phyloP scores from a whole-genome alignment of 148 eudicot species.

The Persicaria tinctoria region DNA sequence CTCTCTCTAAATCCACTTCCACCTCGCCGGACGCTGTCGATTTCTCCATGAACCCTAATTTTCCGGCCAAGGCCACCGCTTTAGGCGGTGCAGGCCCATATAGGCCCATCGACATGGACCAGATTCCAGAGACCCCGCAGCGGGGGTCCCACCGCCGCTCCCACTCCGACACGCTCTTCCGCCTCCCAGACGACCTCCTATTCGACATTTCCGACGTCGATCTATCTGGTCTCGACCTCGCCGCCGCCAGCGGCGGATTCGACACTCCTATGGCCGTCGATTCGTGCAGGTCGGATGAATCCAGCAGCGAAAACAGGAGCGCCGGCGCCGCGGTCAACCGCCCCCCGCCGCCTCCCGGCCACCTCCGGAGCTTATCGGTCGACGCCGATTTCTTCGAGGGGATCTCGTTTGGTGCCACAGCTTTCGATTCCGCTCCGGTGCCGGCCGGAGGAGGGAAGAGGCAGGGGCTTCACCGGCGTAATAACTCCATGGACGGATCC shows the following conservation, averaged over 20 bases:
- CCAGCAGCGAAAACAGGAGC: slow-evolving; percentile 29
- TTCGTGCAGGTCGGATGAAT: slow-evolving; percentile 37
- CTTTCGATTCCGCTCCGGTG: slow-evolving; percentile 15
- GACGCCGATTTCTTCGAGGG: slow-evolving; percentile 86
- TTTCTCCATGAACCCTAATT: background rate
- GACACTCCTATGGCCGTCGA: slow-evolving; percentile 25
- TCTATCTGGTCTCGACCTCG: slow-evolving; percentile 33
- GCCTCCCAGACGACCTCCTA: slow-evolving; percentile 46
- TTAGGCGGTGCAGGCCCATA: background rate
- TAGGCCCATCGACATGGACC: slow-evolving; percentile 26
- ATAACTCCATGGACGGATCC: slow-evolving; percentile 63
- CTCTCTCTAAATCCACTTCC: background rate
- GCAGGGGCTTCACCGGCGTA: slow-evolving; percentile 45
- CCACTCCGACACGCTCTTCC: slow-evolving; percentile 73
- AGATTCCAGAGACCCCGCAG: slow-evolving; percentile 39
- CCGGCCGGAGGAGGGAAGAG: slow-evolving; percentile 21
- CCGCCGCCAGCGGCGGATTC: slow-evolving; percentile 15
- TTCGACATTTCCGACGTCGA: slow-evolving; percentile 38
- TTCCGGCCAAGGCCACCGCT: background rate
- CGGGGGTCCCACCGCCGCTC: slow-evolving; percentile 57
- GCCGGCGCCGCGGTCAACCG: slow-evolving; percentile 5
- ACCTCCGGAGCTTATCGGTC: slow-evolving; percentile 64
- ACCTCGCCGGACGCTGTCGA: background rate
- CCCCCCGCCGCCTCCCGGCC: slow-evolving; percentile 19
- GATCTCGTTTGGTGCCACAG: slow-evolving; percentile 25